Percentiles rank a stretch among this genome's conserved stretches.
Evolutionary conservation across 495 filamentous ascomycete species (phyloP).

Genomic region (Podospora tetraspora): DNA sequence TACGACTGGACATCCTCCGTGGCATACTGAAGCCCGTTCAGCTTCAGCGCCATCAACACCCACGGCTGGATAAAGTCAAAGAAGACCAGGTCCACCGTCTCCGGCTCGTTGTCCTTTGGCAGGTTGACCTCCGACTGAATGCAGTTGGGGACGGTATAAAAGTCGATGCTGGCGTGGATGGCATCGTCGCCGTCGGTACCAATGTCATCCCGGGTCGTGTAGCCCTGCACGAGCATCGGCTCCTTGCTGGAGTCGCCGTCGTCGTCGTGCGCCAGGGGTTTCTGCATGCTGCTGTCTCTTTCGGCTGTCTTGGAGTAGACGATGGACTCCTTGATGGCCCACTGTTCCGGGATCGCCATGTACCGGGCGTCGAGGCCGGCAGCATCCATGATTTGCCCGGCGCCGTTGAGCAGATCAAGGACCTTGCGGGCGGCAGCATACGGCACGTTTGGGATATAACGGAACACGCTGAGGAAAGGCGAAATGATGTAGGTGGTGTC

Average conservation of each 20-base stretch:
- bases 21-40: slow-evolving; percentile 57
- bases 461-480: slow-evolving; percentile 77
- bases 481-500: slow-evolving; percentile 82
- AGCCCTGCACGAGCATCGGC: slow-evolving; percentile 61
- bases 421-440: slow-evolving; percentile 66
- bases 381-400: slow-evolving; percentile 50
- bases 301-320: slow-evolving; percentile 13
- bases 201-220: slow-evolving; percentile 82
- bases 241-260: slow-evolving; percentile 14
- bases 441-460: slow-evolving; percentile 74
- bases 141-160: slow-evolving; percentile 76
- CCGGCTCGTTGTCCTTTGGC: slow-evolving; percentile 46
- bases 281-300: slow-evolving; percentile 19
- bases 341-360: slow-evolving; percentile 40
- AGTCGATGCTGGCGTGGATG: slow-evolving; percentile 65
- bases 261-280: slow-evolving; percentile 21
- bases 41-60: slow-evolving; percentile 65
- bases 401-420: slow-evolving; percentile 66
- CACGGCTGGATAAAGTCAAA: slow-evolving; percentile 83
- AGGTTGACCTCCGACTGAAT: slow-evolving; percentile 63
- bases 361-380: slow-evolving; percentile 28
- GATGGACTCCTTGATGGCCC: slow-evolving; percentile 23
- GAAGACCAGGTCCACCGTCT: slow-evolving; percentile 80
- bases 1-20: slow-evolving; percentile 58
- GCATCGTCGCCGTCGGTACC: slow-evolving; percentile 91